Evolutionary conservation across 1,139 yeast genomes (phyloP).

Genomic region (Kluyveromyces sp.): DNA sequence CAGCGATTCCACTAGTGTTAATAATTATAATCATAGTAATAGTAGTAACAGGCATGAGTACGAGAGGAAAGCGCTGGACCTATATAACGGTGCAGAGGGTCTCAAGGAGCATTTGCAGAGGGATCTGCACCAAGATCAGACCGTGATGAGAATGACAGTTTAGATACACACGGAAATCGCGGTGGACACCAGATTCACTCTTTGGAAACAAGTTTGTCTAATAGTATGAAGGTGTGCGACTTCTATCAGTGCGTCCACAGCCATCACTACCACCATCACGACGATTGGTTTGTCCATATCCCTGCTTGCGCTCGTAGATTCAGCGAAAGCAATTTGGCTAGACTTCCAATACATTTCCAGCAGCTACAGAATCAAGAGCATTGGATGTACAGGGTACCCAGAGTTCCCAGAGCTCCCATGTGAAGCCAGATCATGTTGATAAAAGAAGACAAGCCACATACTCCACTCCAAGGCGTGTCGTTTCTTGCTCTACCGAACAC

Average conservation of each 20-base stretch:
- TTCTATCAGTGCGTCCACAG: constrained; percentile 16
- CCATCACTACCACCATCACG: constrained; percentile 6
- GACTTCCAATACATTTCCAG: background rate
- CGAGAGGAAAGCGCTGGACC: background rate
- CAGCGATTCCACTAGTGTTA: no score
- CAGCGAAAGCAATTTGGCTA: constrained; percentile 7
- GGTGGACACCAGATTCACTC: background rate
- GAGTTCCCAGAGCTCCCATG: no score
- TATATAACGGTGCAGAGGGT: background rate
- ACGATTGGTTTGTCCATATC: background rate
- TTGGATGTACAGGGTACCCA: background rate
- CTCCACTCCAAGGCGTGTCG: no score
- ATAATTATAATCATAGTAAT: no score
- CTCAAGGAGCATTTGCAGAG: background rate
- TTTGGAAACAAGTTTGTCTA: constrained; percentile 7
- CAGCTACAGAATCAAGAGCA: background rate
- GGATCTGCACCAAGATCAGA: background rate
- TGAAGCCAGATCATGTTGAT: no score
- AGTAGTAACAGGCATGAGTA: no score
- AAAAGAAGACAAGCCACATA: no score
- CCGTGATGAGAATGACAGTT: no score
- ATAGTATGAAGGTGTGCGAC: constrained; percentile 12
- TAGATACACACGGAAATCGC: background rate
- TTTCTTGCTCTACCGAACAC: no score
- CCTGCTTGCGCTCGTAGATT: constrained; percentile 6